These are phyloP conservation scores for Suillus bovinus DNA, from an alignment of 768 basidiomycete species.

Conservation along the genomic window DNA sequence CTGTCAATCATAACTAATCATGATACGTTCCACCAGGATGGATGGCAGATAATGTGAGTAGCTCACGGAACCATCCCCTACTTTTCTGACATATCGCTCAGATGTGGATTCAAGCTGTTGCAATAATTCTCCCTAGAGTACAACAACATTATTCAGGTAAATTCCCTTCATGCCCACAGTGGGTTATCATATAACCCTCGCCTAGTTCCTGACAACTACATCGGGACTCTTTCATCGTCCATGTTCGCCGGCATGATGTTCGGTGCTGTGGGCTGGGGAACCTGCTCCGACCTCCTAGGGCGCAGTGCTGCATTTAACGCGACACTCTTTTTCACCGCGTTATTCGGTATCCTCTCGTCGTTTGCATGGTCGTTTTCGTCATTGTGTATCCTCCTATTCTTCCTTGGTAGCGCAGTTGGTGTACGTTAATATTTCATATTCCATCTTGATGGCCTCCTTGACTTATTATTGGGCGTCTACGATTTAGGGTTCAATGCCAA, in stretches of 20 bases:
- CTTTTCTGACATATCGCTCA: constrained; percentile 38
- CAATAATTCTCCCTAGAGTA: constrained; percentile 94
- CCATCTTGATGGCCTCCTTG: neutral
- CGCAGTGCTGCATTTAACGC: constrained; percentile 90
- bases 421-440: constrained; percentile 58
- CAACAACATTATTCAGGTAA: constrained; percentile 83
- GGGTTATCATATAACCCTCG: constrained; percentile 19
- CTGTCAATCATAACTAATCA: constrained; percentile 3
- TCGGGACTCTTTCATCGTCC: constrained; percentile 81
- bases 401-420: constrained; percentile 91
- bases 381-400: constrained; percentile 79
- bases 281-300: constrained; percentile 89
- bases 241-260: constrained; percentile 99
- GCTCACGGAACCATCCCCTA: constrained; percentile 4
- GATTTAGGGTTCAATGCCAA: constrained; percentile 90
- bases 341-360: constrained; percentile 84
- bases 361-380: constrained; percentile 65
- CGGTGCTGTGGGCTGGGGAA: constrained; percentile 90
- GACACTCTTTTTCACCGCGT: constrained; percentile 85
- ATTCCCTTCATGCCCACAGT: constrained; percentile 20
- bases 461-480: constrained; percentile 5
- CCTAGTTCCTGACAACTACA: constrained; percentile 70
- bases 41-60: constrained; percentile 87
- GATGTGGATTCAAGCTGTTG: constrained; percentile 94
- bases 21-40: constrained; percentile 55